phyloP scores from a whole-genome alignment of 768 basidiomycete species.

The Lentinula edodes region DNA sequence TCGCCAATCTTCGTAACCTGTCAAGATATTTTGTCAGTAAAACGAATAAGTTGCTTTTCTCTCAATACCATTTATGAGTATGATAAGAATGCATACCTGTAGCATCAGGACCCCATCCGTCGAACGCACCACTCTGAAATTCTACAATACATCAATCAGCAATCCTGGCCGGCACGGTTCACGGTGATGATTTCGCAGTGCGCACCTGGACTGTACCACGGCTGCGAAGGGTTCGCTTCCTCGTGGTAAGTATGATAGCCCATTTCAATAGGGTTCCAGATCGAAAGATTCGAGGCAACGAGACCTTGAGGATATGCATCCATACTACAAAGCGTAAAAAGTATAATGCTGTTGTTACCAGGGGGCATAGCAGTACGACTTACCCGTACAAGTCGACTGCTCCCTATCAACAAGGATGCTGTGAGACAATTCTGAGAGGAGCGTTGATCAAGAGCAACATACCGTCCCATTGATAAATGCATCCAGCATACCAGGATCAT shows the following conservation, averaged over 20 bases:
- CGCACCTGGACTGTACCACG: slow-evolving; percentile 67
- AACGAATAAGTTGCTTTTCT: neutral
- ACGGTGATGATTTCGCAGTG: slow-evolving; percentile 3
- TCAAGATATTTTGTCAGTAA: slow-evolving; percentile 13
- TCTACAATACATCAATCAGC: slow-evolving; percentile 14
- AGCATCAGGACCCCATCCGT: slow-evolving; percentile 74
- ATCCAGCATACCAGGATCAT: slow-evolving; percentile 34
- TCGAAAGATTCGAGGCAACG: slow-evolving; percentile 68
- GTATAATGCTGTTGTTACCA: neutral
- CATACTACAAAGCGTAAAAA: slow-evolving; percentile 26
- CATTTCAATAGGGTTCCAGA: slow-evolving; percentile 57
- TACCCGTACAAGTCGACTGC: slow-evolving; percentile 75
- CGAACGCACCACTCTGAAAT: slow-evolving; percentile 74
- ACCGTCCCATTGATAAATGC: slow-evolving; percentile 47
- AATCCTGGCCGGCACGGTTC: neutral
- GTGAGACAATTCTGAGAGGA: neutral
- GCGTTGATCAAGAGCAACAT: slow-evolving; percentile 5
- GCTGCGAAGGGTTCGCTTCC: slow-evolving; percentile 44
- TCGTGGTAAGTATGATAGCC: slow-evolving; percentile 63
- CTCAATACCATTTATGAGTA: neutral
- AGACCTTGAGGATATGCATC: slow-evolving; percentile 77
- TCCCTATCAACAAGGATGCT: slow-evolving; percentile 32
- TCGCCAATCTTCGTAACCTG: slow-evolving; percentile 60
- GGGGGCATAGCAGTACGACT: neutral
- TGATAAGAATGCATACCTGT: slow-evolving; percentile 37